These are phyloP conservation scores for Lepidium aucheri DNA, from an alignment of 345 rosid species.

Conservation along the genomic window DNA sequence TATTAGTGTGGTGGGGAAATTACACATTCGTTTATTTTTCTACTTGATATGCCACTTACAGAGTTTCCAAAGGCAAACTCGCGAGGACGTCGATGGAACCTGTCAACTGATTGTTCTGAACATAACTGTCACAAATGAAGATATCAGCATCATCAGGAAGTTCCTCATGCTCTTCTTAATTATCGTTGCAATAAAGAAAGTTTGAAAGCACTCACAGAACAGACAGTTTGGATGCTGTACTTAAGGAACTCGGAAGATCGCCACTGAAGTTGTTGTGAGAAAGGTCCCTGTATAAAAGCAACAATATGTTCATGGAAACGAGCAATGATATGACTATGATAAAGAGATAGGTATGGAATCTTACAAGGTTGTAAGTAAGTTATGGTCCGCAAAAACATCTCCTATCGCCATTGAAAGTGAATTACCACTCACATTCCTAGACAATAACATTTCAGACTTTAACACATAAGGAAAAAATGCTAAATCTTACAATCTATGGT, in stretches of 20 bases:
- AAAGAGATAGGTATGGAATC: slow-evolving; percentile 21
- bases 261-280: slow-evolving; percentile 92
- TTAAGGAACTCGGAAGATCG: slow-evolving; percentile 76
- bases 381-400: slow-evolving; percentile 56
- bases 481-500: slow-evolving; percentile 4
- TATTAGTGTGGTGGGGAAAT: neutral
- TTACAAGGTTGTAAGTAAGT: slow-evolving; percentile 60
- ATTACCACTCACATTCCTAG: slow-evolving; percentile 67
- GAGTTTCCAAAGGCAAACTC: slow-evolving; percentile 55
- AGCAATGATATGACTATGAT: neutral
- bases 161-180: neutral
- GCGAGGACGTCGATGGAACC: slow-evolving; percentile 68
- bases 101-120: slow-evolving; percentile 86
- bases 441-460: neutral
- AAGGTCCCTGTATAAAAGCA: slow-evolving; percentile 53
- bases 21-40: neutral
- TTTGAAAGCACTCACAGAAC: slow-evolving; percentile 51
- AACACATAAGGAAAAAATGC: neutral
- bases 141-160: neutral
- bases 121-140: slow-evolving; percentile 46
- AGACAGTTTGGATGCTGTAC: slow-evolving; percentile 60
- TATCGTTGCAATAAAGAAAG: slow-evolving; percentile 4
- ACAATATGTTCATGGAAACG: neutral
- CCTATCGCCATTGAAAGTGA: slow-evolving; percentile 59
- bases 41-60: slow-evolving; percentile 47